Evolutionary conservation across 1,139 yeast genomes (phyloP).

Genomic region (Yamadazyma triangularis): DNA sequence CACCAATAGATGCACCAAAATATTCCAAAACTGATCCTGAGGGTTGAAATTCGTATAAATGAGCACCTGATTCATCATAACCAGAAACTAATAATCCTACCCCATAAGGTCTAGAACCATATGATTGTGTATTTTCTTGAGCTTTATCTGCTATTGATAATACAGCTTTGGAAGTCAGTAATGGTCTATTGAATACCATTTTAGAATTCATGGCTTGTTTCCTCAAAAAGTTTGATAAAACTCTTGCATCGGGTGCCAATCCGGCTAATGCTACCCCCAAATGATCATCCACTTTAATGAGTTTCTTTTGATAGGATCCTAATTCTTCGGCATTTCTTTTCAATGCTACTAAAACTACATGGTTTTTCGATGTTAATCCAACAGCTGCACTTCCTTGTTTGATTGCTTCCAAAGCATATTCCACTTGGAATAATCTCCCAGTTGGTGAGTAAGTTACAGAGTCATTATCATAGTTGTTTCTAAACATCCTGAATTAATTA

Average conservation of each 20-base stretch:
- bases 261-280: constrained; percentile 96
- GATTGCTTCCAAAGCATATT: constrained; percentile 94
- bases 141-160: constrained; percentile 92
- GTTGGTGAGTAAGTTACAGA: constrained; percentile 97
- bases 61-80: constrained; percentile 90
- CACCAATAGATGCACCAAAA: constrained; percentile 94
- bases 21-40: constrained; percentile 92
- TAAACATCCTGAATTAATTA: constrained; percentile 48
- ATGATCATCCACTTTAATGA: constrained; percentile 87
- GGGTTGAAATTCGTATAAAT: constrained; percentile 91
- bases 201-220: constrained; percentile 88
- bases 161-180: constrained; percentile 82
- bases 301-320: constrained; percentile 93
- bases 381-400: constrained; percentile 98
- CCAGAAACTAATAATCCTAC: constrained; percentile 89
- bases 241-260: constrained; percentile 96
- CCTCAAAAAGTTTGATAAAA: constrained; percentile 80
- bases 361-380: constrained; percentile 79
- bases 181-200: constrained; percentile 83
- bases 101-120: constrained; percentile 97
- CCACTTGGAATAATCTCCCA: constrained; percentile 92
- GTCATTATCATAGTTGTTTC: constrained; percentile 98
- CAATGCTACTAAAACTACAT: constrained; percentile 89
- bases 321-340: constrained; percentile 96
- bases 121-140: constrained; percentile 91